Evolutionary conservation across 148 eudicot genomes (phyloP).

Genomic region (Persicaria maculosa): DNA sequence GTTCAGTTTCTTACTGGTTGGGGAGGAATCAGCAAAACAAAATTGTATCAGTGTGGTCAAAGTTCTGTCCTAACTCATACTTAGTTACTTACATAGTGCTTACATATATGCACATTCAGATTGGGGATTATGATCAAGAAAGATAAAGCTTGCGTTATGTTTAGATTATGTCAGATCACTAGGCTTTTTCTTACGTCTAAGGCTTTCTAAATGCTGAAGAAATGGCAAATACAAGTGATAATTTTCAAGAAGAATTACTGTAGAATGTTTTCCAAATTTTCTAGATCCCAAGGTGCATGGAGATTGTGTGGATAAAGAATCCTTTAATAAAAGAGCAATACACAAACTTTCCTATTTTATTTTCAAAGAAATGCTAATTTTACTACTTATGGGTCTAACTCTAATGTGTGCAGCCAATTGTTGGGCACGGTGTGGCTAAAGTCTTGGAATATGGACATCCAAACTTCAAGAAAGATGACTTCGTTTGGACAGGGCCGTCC

Average conservation of each 20-base stretch:
- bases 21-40: too few relatives aligned
- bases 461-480: slow-evolving; percentile 39
- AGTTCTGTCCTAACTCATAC: too few relatives aligned
- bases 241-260: background rate
- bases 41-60: too few relatives aligned
- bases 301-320: too few relatives aligned
- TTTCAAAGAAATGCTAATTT: background rate
- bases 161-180: too few relatives aligned
- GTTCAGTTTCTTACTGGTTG: too few relatives aligned
- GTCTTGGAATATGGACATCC: slow-evolving; percentile 49
- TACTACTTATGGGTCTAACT: background rate
- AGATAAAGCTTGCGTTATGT: background rate
- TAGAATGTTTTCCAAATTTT: background rate
- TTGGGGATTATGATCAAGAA: background rate
- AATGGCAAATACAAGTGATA: background rate
- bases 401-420: slow-evolving; percentile 29
- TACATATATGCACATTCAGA: background rate
- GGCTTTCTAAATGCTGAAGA: background rate
- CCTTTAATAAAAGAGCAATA: too few relatives aligned
- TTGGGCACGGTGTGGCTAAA: slow-evolving; percentile 47
- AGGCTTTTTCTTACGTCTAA: background rate
- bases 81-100: too few relatives aligned
- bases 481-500: slow-evolving; percentile 24
- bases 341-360: background rate
- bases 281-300: background rate